Evolutionary conservation across 2,329 filamentous ascomycete species (phyloP), one percentile per base, ranked within the genome.

Genomic region (Aspergillus sp.): DNA sequence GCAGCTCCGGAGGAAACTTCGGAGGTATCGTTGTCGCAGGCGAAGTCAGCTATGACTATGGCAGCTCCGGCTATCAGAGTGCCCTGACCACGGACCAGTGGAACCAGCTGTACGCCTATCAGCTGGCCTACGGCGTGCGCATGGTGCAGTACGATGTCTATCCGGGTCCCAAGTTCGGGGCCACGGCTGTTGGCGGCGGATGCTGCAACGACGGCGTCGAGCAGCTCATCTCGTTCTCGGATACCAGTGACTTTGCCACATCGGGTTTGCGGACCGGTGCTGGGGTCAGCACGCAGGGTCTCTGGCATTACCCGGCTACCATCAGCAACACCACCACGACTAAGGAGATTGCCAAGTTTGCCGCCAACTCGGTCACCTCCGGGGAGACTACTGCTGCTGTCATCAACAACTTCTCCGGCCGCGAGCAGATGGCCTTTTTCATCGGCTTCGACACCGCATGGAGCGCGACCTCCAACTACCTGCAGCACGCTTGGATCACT

Each of bases 401-500:
- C 47, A 83, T 85, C 64, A 85, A 84, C 64, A 77, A 78, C 52
- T 79, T 83, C 56, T 72, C 73, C 49, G 76, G 75, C 13, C 76
- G 83, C 54, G 74, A 85, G 68, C 82, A 85, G 67, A 83, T 85
- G 80, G 82, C 77, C 3, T 85, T 80, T 71, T 85, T 85, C 69
- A 77, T 80, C 49, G 69, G 72, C 14, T 83, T 81, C 56, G 78
- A 78, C 44, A 74, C 77, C 6, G 70, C 72, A 43, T 81, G 78
- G 79, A 75, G 76, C 53, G 59, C 76, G 13, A 78, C 81, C 2
- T 82, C 79, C 60, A 83, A 77, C 65, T 82, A 77, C 60, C 65
- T 84, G 45, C 82, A 85, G 66, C 83, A 86, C 66, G 75, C 82
- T 10, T 84, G 80, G 76, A 84, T 86, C 54, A 78, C 78, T 59